These are phyloP conservation scores for Carex sylvatica DNA, from an alignment of 202 grass and related monocot species.

Conservation along the genomic window DNA sequence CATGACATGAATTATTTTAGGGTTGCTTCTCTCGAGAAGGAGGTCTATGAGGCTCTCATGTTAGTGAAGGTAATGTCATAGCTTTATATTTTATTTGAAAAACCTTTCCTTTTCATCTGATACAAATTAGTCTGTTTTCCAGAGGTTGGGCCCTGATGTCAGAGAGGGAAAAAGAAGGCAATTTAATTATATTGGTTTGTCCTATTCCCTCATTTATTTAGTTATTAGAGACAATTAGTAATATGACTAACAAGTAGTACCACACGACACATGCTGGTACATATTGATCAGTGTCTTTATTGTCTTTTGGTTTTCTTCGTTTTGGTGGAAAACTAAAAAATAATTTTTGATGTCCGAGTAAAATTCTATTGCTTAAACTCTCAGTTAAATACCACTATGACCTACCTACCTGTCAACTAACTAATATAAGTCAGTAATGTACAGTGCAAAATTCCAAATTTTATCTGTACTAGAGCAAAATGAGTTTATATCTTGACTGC, in stretches of 20 bases:
- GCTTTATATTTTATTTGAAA: background rate
- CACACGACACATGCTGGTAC: background rate
- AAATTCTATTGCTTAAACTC: background rate
- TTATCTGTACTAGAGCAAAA: background rate
- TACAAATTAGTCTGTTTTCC: background rate
- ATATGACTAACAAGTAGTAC: background rate
- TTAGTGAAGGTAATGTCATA: conserved; percentile 59
- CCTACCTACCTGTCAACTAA: background rate
- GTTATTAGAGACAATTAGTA: background rate
- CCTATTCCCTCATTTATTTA: conserved; percentile 2
- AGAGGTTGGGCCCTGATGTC: conserved; percentile 88
- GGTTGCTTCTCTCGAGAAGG: conserved; percentile 59
- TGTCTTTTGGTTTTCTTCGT: background rate
- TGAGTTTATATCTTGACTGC: background rate
- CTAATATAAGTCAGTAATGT: background rate
- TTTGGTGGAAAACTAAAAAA: background rate
- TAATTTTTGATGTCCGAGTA: background rate
- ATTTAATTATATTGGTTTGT: conserved; percentile 83
- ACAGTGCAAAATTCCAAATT: background rate
- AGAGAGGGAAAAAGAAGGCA: conserved; percentile 84
- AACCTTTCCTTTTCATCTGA: background rate
- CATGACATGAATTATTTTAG: conserved; percentile 25
- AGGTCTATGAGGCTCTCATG: conserved; percentile 84
- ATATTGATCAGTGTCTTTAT: background rate
- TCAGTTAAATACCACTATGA: background rate